Base-by-base conservation (phyloP, 768 basidiomycete species). In the Coprinopsis sp. region DNA sequence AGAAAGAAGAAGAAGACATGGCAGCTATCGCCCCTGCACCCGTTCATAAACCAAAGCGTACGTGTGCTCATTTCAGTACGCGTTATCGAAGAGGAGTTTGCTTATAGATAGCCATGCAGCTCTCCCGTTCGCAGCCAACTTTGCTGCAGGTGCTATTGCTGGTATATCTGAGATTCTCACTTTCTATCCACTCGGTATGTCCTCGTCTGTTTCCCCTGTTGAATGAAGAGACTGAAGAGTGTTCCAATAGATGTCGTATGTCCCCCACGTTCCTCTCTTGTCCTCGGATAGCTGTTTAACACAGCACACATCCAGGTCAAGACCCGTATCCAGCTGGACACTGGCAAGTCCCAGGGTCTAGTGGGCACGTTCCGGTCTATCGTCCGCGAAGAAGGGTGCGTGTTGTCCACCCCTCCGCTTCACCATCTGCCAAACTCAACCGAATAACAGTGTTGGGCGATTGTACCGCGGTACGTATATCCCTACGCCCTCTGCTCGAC, bases 291-390 rank as follows among this genome's bases (percentile, higher is more conserved):
- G n/a, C n/a, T n/a, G n/a, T n/a, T n/a, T n/a, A n/a, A n/a, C n/a
- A n/a, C n/a, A n/a, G n/a, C n/a, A n/a, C n/a, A n/a, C n/a, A n/a
- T 11, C 18, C 60, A 92, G 89, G 92, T 97, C 62, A 97, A 99
- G 71, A 99, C 96, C 19, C 89, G 96, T 22, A 94, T 97, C 83
- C 96, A 99, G 63, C 75, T 99, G n/a, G 87, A 89, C 62, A 88
- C 84, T 4, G 91, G 91, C 3, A 90, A 87, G 67, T 67, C 74
- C 28, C 65, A 77, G 36, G 89, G 93, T 5, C 77, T 98, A 57
- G 72, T 96, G 19, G 87, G 90, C 34, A 90, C 81, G 24, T 84
- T 99, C 66, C 72, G 70, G 49, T 74, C 82, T 12, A 98, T 99
- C 60, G 69, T 99, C 21, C 82, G 77, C 44, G 75, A 90, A 59